phyloP scores from a whole-genome alignment of 176 grass and related monocot species.

The Zea luxurians region DNA sequence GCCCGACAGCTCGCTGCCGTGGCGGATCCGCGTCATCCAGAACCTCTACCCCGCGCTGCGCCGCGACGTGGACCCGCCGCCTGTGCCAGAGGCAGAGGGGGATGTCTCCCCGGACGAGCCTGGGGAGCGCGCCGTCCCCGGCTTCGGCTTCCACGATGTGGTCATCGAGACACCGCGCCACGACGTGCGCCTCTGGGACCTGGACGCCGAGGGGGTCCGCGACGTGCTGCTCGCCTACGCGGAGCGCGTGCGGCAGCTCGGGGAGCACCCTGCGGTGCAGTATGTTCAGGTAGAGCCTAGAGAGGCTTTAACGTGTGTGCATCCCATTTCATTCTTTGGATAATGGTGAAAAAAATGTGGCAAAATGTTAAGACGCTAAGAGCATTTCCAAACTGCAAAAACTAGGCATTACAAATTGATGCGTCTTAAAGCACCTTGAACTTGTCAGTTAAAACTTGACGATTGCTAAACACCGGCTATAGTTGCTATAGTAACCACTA shows the following conservation, averaged over 20 bases:
- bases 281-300: constrained; percentile 76
- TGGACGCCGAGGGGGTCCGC: constrained; percentile 48
- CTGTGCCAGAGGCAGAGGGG: background rate
- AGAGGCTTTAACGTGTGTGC: background rate
- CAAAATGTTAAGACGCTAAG: background rate
- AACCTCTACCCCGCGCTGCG: constrained; percentile 83
- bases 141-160: constrained; percentile 96
- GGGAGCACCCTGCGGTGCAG: constrained; percentile 61
- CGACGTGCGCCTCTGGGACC: constrained; percentile 70
- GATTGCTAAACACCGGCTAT: background rate
- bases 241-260: constrained; percentile 64
- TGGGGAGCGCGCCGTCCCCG: constrained; percentile 38
- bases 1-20: constrained; percentile 23
- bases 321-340: background rate
- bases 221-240: constrained; percentile 75
- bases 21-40: constrained; percentile 96
- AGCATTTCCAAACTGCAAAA: background rate
- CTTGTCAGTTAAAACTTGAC: background rate
- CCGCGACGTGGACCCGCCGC: constrained; percentile 57
- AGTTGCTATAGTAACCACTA: background rate
- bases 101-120: background rate
- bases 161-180: constrained; percentile 93
- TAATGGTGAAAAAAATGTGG: background rate
- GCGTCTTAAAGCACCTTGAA: background rate
- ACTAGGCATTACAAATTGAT: background rate